Conservation (phyloP, 1,284 basidiomycete genomes). For the Neolentinus lepideus region DNA sequence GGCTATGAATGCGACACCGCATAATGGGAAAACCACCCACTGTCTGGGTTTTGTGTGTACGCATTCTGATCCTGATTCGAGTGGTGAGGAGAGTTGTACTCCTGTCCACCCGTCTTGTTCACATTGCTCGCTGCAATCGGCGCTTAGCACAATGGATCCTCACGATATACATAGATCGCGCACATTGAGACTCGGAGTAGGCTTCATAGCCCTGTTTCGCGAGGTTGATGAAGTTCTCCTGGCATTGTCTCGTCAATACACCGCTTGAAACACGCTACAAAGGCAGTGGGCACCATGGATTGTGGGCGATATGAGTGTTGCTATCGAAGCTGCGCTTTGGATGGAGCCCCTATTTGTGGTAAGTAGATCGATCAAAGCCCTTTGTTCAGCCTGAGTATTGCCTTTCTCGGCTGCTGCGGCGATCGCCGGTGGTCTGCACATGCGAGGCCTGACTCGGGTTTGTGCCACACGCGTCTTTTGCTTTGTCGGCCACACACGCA, state of each 20-base stretch:
- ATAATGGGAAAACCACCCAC: constrained; percentile 19
- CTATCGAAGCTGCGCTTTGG: background rate
- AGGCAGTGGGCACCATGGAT: constrained; percentile 20
- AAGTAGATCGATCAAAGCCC: background rate
- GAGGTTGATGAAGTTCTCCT: constrained; percentile 62
- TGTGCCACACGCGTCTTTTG: background rate
- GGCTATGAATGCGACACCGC: background rate
- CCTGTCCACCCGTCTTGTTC: constrained; percentile 50
- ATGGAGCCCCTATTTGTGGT: background rate
- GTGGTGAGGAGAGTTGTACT: constrained; percentile 47
- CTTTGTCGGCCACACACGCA: background rate
- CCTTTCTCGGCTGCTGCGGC: background rate
- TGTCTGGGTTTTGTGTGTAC: constrained; percentile 17
- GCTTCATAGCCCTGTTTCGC: constrained; percentile 57
- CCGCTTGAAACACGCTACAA: background rate
- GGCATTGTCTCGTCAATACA: background rate
- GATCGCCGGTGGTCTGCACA: background rate
- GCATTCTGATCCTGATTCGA: constrained; percentile 6
- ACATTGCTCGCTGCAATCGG: background rate
- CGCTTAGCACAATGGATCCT: background rate
- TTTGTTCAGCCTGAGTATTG: background rate
- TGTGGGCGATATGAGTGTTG: background rate
- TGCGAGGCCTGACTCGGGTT: background rate
- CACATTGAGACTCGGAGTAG: constrained; percentile 33
- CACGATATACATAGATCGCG: background rate